phyloP scores from a whole-genome alignment of 108 stramenopile species.

The Nitzschia putrida region DNA sequence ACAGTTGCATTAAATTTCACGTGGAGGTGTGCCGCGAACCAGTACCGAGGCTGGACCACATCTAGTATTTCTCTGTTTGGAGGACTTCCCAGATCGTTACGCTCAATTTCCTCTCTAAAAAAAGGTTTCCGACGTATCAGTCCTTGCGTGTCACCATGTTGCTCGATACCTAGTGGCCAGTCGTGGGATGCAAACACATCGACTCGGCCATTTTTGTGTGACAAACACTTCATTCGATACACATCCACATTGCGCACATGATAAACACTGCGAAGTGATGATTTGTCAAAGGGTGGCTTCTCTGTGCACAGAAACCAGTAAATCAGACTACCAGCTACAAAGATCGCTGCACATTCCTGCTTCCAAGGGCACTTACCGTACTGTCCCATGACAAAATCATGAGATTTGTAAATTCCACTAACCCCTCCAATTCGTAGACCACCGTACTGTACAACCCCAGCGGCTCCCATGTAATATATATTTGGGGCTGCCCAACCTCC shows the following conservation, averaged over 20 bases:
- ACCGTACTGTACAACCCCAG: conserved; percentile 82
- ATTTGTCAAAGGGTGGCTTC: conserved; percentile 78
- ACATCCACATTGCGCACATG: conserved; percentile 90
- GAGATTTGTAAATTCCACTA: conserved; percentile 92
- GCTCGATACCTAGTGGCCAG: conserved; percentile 95
- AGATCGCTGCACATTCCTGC: too few species aligned
- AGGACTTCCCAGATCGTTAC: conserved; percentile 90
- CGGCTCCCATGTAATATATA: conserved; percentile 95
- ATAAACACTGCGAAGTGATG: conserved; percentile 86
- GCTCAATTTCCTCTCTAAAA: conserved; percentile 82
- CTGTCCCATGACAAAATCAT: conserved; percentile 73
- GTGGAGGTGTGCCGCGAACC: conserved; percentile 99
- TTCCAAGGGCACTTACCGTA: conserved; percentile 25
- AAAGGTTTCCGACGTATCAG: conserved; percentile 83
- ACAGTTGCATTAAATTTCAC: conserved; percentile 93
- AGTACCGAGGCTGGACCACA: conserved; percentile 81
- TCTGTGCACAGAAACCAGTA: conserved; percentile 39
- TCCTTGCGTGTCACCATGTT: conserved; percentile 72
- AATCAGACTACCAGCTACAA: neutral
- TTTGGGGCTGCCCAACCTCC: conserved; percentile 99
- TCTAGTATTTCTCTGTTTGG: conserved; percentile 81
- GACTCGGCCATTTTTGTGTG: conserved; percentile 32
- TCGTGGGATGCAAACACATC: conserved; percentile 94
- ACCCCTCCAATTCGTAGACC: conserved; percentile 95
- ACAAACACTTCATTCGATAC: conserved; percentile 67